These are phyloP conservation scores for Orbilia javanica DNA, from an alignment of 2,329 filamentous ascomycete species.

Conservation along the genomic window DNA sequence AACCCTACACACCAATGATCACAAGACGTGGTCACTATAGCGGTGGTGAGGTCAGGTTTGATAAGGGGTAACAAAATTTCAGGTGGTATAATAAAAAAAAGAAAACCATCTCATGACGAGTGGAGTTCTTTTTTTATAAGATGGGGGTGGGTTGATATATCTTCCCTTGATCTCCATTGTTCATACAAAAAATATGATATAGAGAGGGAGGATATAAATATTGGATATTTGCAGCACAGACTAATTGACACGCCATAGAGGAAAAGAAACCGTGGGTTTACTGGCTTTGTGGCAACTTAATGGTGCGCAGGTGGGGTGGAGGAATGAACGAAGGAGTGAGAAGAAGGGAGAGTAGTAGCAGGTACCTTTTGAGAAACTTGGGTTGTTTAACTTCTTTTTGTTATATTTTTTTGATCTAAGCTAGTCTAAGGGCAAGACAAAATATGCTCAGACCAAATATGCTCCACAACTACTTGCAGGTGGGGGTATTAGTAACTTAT, in stretches of 20 bases:
- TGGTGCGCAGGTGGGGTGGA: slow-evolving; percentile 46
- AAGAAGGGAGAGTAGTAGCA: not conserved
- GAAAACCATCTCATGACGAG: not conserved
- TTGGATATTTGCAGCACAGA: slow-evolving; percentile 58
- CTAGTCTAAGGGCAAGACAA: not conserved
- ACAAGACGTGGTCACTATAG: slow-evolving; percentile 40
- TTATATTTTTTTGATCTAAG: not conserved
- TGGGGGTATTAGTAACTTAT: slow-evolving; percentile 68
- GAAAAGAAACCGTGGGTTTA: slow-evolving; percentile 39
- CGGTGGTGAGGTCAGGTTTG: not conserved
- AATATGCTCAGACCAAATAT: not conserved
- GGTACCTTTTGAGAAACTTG: not conserved
- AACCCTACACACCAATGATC: slow-evolving; percentile 18
- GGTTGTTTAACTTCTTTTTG: not conserved
- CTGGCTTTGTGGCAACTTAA: slow-evolving; percentile 59
- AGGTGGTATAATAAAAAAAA: not conserved
- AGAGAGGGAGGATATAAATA: not conserved
- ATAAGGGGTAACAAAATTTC: slow-evolving; percentile 17
- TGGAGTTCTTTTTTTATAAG: not conserved
- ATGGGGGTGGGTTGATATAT: not conserved
- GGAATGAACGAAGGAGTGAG: not conserved
- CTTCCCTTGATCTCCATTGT: not conserved
- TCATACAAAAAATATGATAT: not conserved
- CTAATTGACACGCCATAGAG: slow-evolving; percentile 59
- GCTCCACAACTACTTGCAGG: not conserved